phyloP scores from a whole-genome alignment of 768 basidiomycete genomes.

The Tulasnella sp. region DNA sequence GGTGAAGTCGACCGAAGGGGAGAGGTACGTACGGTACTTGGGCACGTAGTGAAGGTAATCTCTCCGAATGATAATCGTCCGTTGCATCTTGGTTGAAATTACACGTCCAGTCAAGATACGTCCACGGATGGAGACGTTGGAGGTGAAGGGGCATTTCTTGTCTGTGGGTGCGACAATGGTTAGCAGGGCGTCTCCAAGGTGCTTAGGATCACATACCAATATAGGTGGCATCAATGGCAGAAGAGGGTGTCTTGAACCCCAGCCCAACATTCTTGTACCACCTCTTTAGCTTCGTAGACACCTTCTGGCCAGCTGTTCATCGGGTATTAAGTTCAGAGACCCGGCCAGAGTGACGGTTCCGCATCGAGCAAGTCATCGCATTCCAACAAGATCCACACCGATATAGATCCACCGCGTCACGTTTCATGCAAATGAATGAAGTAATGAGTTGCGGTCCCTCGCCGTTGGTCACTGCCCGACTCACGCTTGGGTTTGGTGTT shows the following conservation, averaged over 20 bases:
- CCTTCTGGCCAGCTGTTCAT: slow-evolving; percentile 67
- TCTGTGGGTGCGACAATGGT: slow-evolving; percentile 36
- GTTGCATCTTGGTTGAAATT: slow-evolving; percentile 98
- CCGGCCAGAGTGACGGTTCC: not conserved
- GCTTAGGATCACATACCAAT: slow-evolving; percentile 51
- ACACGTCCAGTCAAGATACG: slow-evolving; percentile 98
- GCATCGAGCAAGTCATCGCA: not conserved
- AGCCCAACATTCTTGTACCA: slow-evolving; percentile 99
- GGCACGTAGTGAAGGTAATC: slow-evolving; percentile 95
- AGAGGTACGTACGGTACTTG: slow-evolving; percentile 74
- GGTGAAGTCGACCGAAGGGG: not conserved
- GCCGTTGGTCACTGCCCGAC: slow-evolving; percentile 27
- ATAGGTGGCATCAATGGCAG: slow-evolving; percentile 93
- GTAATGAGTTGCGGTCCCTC: no score
- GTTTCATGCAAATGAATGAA: no score
- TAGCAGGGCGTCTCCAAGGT: not conserved
- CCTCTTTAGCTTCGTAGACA: slow-evolving; percentile 86
- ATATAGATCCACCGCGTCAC: no score
- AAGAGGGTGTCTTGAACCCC: slow-evolving; percentile 90
- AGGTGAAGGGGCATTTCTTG: slow-evolving; percentile 99
- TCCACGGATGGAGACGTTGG: slow-evolving; percentile 93
- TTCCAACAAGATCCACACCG: no score
- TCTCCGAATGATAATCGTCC: slow-evolving; percentile 91
- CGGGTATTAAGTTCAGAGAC: not conserved
- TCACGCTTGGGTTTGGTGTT: slow-evolving; percentile 86